Base-by-base conservation (phyloP, 192 early-diverging fungal species). In the Linnemannia zychae region DNA sequence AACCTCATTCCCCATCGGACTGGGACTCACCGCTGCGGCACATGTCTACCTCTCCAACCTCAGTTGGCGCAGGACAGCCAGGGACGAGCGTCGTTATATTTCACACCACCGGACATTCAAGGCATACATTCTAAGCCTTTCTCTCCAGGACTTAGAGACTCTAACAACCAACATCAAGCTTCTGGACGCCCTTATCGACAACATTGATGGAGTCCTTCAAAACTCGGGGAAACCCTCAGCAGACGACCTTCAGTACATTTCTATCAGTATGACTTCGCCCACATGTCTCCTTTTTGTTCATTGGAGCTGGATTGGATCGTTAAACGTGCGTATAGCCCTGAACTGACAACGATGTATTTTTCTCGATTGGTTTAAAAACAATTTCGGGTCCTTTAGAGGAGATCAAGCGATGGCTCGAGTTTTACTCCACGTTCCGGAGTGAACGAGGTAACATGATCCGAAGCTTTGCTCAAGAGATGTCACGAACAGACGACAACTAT, bases 31-130 rank as follows among this genome's bases (percentile, higher is more conserved):
- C 69, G 47, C 80, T 48, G 74, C 74, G 1, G 81, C 75, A 11
- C 81, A 82, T 73, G 70, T 60, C 44, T 71, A 82, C 66, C 69
- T 82, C 18, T 76, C 24, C 37, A 68, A 65, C 28, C 57, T n/a
- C 4, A 57, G 48, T 47, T 40, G 72, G 52, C 34, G 34, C 46
- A 76, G 13, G 60, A 49, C 74, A 63, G n/a, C 28, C 36, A 46
- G 48, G 18, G n/a, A 67, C 24, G 36, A 47, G 6, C 40, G 7
- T 15, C 15, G 17, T 22, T 76, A 40, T 36, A 24, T 57, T 20
- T 46, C 46, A 68, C 50, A 70, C 17, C 67, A 75, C n/a, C 60
- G 50, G 17, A 12, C 40, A 7, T 63, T 46, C 28, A 52, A 77
- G 36, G 22, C 66, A 4, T 53, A 82, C 1, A 67, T 66, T 5